Conservation (phyloP, 345 rosid species). For the Rubroshorea leprosula region DNA sequence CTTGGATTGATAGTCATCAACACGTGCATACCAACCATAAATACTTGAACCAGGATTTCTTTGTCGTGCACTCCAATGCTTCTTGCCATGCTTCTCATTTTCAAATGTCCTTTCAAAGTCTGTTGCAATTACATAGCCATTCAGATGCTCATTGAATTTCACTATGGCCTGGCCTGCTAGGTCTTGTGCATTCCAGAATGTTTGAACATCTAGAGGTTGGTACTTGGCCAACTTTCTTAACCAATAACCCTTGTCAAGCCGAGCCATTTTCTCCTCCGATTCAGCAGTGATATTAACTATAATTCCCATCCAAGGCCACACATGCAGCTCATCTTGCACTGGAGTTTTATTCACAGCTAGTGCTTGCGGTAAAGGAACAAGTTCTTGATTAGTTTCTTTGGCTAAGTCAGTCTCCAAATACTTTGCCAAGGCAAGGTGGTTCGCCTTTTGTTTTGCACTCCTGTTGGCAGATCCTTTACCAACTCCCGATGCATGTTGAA, state of each 20-base stretch:
- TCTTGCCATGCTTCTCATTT: conserved; percentile 35
- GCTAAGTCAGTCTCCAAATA: conserved; percentile 61
- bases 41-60: conserved; percentile 26
- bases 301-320: conserved; percentile 90
- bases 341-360: conserved; percentile 15
- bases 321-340: conserved; percentile 38
- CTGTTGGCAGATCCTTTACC: conserved; percentile 70
- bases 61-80: conserved; percentile 45
- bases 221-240: conserved; percentile 46
- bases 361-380: conserved; percentile 21
- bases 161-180: conserved; percentile 40
- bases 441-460: conserved; percentile 69
- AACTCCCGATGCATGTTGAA: conserved; percentile 85
- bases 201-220: conserved; percentile 47
- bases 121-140: conserved; percentile 47
- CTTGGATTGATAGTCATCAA: conserved; percentile 48
- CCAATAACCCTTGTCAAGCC: conserved; percentile 45
- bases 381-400: conserved; percentile 35
- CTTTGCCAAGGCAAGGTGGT: conserved; percentile 66
- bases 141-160: conserved; percentile 52
- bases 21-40: conserved; percentile 84
- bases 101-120: conserved; percentile 68
- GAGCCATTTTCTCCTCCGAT: conserved; percentile 12
- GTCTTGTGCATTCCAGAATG: conserved; percentile 40
- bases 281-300: conserved; percentile 32